Base-by-base conservation (phyloP, 495 filamentous ascomycete species). In the Aspergillus indologenus region DNA sequence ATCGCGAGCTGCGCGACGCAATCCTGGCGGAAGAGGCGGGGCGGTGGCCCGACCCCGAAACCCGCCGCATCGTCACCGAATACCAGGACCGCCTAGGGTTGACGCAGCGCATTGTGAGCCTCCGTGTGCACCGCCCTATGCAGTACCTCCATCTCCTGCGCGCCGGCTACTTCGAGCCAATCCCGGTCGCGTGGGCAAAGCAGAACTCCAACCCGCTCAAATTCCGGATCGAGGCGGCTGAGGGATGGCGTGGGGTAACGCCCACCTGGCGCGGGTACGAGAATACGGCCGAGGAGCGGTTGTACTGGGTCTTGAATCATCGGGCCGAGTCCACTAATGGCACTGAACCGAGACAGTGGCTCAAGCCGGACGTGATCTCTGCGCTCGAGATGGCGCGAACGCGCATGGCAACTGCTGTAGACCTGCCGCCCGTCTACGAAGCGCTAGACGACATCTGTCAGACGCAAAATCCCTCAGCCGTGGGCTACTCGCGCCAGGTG, bases 291-390 rank as follows among this genome's bases (percentile, higher is more conserved):
- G 76, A 80, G 59, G 78, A 80, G 56, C 71, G 78, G 17, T 59
- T 79, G 18, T 80, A 79, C 57, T 80, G 78, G 78, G 75, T 79
- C 2, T 59, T 79, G 50, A 79, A 78, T 61, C 73, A 80, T 60
- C 66, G 75, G 57, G 66, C 65, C 44, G 71, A 71, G 12, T 45
- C 18, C 45, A 42, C 26, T 4, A 9, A 29, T 3, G 26, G 26
- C 26, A 3, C 26, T 29, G 26, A 29, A 9, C 4, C 52, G 7
- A 65, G 66, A 22, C 55, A 56, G 50, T 60, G 68, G 44, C 50
- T 79, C 68, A 81, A 79, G 57, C 78, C 72, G 4, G 71, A 78
- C 57, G 56, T 72, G 14, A 78, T 79, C 31, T 78, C 77, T 11
- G 70, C 64, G 43, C 64, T 79, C 59, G 61, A 72, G 11, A 66